Evolutionary conservation across 345 rosid species (phyloP).

Genomic region (Zanthoxylum bungeanum): DNA sequence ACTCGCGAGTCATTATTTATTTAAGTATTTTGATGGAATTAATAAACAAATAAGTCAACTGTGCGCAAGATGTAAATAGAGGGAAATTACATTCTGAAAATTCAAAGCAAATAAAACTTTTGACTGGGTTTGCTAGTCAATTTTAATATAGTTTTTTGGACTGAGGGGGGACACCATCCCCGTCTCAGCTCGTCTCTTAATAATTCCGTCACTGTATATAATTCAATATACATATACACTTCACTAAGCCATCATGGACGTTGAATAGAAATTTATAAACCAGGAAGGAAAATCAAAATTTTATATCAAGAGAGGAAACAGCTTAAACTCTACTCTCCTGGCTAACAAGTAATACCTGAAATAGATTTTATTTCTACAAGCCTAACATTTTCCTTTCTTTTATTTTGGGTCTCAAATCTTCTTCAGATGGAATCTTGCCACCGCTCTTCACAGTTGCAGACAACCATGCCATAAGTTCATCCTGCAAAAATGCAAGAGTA

Average conservation of each 20-base stretch:
- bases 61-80: background rate
- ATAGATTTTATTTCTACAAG: conserved; percentile 19
- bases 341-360: background rate
- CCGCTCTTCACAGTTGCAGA: conserved; percentile 26
- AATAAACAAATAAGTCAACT: background rate
- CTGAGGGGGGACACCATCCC: too few species aligned
- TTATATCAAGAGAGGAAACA: background rate
- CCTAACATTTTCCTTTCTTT: conserved; percentile 59
- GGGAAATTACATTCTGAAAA: too few species aligned
- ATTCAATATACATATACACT: background rate
- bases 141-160: too few species aligned
- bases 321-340: background rate
- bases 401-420: conserved; percentile 52
- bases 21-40: background rate
- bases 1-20: background rate
- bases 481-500: conserved; percentile 38
- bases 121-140: too few species aligned
- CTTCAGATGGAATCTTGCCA: conserved; percentile 42
- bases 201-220: too few species aligned
- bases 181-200: too few species aligned
- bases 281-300: background rate
- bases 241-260: background rate
- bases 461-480: conserved; percentile 91
- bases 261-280: background rate
- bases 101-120: too few species aligned